Base-by-base conservation (phyloP, 768 basidiomycete species). In the Leccinum fibrillosum region DNA sequence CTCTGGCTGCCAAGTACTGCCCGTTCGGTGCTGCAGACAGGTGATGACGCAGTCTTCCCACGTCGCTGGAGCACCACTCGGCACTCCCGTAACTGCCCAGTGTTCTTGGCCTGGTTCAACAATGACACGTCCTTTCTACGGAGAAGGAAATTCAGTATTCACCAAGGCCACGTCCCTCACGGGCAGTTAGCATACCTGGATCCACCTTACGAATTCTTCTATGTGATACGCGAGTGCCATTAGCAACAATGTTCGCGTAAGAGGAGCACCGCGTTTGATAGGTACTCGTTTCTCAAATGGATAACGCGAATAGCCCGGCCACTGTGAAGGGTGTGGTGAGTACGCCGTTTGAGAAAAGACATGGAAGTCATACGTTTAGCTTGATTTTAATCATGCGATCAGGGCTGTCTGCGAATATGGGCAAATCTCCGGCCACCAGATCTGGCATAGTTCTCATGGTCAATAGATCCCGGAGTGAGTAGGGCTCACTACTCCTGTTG, bases 231-330 rank as follows among this genome's bases (percentile, higher is more conserved):
- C 73, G 12, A 77, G 59, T 5, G 66, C 39, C 52, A 70, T 57
- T 13, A 79, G 61, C 50, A 80, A 34, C 34, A 65, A 57, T 25
- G 68, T 64, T 8, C 73, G 64, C 4, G 74, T 73, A 44, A 76
- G 65, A 25, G 60, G 49, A n/a, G 45, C 60, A n/a, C 69, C 71
- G 21, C 66, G 65, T 30, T 73, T 70, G 19, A 76, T 74, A 21
- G 63, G 61, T 52, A 80, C 60, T 5, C 77, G 75, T 60, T 75
- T 77, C 63, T 76, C 71, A 30, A 72, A 68, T 0, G 76, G 71
- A 49, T 72, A 63, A n/a, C 59, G 52, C 21, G 69, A 69, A 66
- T 82, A 82, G 1, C 81, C 81, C 6, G 81, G 80, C 81, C 80
- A 82, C 81, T 81, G 56, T 50, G 23, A 15, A 21, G 6, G 4